These are phyloP conservation scores for Rhodomyrtus tomentosa DNA, from an alignment of 345 rosid species.

Conservation along the genomic window DNA sequence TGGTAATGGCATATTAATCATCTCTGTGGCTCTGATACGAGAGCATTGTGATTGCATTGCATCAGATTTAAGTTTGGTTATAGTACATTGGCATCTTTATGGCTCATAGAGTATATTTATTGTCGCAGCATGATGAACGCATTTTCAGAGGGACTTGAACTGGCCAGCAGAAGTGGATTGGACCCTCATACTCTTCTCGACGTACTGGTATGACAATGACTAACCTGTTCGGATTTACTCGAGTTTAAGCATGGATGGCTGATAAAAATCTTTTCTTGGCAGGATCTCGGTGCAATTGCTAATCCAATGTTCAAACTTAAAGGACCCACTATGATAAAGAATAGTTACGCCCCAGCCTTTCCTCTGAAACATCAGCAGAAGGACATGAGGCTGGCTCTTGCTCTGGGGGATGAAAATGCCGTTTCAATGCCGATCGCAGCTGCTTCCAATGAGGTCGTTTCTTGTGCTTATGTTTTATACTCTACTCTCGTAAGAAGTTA, in stretches of 20 bases:
- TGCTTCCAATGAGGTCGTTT: slow-evolving; percentile 72
- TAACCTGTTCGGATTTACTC: neutral
- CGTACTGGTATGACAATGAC: slow-evolving; percentile 48
- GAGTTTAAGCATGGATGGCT: neutral
- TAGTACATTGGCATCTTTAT: neutral
- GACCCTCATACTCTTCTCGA: slow-evolving; percentile 60
- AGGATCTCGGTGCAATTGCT: slow-evolving; percentile 77
- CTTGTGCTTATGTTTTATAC: neutral
- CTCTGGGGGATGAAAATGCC: slow-evolving; percentile 92
- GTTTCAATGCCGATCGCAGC: slow-evolving; percentile 92
- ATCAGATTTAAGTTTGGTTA: neutral
- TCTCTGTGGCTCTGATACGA: neutral
- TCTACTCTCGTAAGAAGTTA: neutral
- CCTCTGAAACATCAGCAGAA: slow-evolving; percentile 94
- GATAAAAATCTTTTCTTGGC: slow-evolving; percentile 2
- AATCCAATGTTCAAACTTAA: slow-evolving; percentile 84
- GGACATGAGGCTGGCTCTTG: slow-evolving; percentile 90
- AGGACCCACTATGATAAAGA: slow-evolving; percentile 74
- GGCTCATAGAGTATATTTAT: neutral
- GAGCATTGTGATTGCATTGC: neutral
- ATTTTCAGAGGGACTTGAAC: slow-evolving; percentile 83
- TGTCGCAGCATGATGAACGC: slow-evolving; percentile 73
- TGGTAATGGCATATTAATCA: neutral
- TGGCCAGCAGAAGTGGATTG: slow-evolving; percentile 74
- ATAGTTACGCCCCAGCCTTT: slow-evolving; percentile 56